phyloP scores from a whole-genome alignment of 352 stramenopile genomes.

The Phytophthora uliginosa region DNA sequence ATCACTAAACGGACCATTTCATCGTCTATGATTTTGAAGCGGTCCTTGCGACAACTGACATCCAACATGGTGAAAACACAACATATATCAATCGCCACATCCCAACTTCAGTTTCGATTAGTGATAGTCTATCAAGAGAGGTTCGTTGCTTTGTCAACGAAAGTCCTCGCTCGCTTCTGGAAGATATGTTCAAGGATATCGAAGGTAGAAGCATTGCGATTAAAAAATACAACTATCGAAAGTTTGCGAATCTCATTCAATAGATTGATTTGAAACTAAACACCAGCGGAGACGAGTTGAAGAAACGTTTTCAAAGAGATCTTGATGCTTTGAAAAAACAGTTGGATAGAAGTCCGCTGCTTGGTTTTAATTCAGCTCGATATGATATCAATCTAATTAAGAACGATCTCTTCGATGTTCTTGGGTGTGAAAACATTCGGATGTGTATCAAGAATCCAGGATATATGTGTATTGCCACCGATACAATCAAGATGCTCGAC shows the following conservation, averaged over 20 bases:
- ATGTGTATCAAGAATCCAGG: background rate
- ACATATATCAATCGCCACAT: background rate
- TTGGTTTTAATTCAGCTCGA: slow-evolving; percentile 41
- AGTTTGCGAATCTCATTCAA: background rate
- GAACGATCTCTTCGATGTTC: slow-evolving; percentile 26
- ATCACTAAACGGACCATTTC: background rate
- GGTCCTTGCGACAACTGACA: background rate
- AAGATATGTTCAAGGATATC: background rate
- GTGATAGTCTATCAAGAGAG: too few species aligned
- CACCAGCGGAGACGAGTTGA: too few species aligned
- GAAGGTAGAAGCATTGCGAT: background rate
- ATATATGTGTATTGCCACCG: slow-evolving; percentile 29
- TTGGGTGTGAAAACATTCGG: background rate
- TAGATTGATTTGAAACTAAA: too few species aligned
- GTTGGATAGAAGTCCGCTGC: background rate
- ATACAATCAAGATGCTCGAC: too few species aligned
- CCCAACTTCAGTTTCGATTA: background rate
- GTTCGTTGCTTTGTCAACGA: background rate
- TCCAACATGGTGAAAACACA: background rate
- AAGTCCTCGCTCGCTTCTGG: background rate
- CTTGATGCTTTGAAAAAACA: background rate
- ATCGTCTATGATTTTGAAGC: background rate
- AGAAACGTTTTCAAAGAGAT: too few species aligned
- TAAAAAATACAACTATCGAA: background rate
- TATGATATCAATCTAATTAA: slow-evolving; percentile 42